phyloP scores from a whole-genome alignment of 116 monocot species.

The Phalaenopsis hybrid region DNA sequence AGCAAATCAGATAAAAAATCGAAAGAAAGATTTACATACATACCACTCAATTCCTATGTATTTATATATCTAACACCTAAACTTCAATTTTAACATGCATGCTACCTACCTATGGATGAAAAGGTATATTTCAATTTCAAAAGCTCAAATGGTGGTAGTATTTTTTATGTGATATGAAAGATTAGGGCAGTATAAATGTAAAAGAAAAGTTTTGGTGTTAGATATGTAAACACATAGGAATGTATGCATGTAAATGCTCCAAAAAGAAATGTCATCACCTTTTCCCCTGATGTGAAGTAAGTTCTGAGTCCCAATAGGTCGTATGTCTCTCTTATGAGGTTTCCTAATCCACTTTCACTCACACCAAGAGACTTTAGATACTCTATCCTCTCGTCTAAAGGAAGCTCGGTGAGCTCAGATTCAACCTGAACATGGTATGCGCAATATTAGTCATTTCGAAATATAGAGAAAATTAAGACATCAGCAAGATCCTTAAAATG shows the following conservation, averaged over 20 bases:
- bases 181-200: too few species aligned
- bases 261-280: constrained; percentile 37
- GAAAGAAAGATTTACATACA: too few species aligned
- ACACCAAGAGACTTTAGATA: constrained; percentile 85
- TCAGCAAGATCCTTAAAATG: not conserved
- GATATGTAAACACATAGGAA: too few species aligned
- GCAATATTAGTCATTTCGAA: not conserved
- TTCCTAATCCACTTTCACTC: constrained; percentile 85
- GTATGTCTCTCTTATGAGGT: constrained; percentile 94
- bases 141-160: too few species aligned
- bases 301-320: constrained; percentile 77
- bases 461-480: not conserved
- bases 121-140: too few species aligned
- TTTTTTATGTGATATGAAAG: too few species aligned
- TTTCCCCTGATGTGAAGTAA: constrained; percentile 96
- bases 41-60: too few species aligned
- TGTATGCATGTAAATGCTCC: too few species aligned
- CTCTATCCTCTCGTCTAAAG: constrained; percentile 74
- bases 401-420: constrained; percentile 89
- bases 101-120: too few species aligned
- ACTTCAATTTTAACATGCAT: too few species aligned
- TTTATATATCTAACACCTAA: too few species aligned
- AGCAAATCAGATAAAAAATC: not conserved
- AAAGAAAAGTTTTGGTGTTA: too few species aligned
- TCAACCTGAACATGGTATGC: constrained; percentile 52